Base-by-base conservation (phyloP, 768 basidiomycete genomes). In the Tylopilus felleus region DNA sequence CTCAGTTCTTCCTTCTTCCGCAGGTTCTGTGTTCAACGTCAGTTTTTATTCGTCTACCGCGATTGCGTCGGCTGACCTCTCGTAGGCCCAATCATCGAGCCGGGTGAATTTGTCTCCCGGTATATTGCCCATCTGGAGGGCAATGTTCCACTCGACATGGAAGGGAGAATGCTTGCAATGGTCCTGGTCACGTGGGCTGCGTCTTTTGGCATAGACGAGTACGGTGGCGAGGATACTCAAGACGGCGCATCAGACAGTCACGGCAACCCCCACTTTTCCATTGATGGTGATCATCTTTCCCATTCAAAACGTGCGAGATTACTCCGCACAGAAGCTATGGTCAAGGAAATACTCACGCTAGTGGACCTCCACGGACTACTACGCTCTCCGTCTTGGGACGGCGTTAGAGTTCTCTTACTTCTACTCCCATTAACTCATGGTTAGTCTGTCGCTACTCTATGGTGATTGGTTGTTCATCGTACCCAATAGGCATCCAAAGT, bases 111-210 rank as follows among this genome's bases (percentile, higher is more conserved):
- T 61, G 75, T 81, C 23, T 74, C 81, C n/a, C 80, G 92, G 44
- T 94, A 83, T 64, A 69, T 78, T 16, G 82, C 84, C 31, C 88
- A 86, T 63, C 67, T 70, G 52, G 82, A 88, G 54, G 86, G 86
- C 1, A 73, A 77, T 5, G 77, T 80, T 17, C 71, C 80, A 16
- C 79, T 96, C 12, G 79, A 82, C n/a, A 75, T 80, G 45, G 85
- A 90, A 59, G 93, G 86, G 13, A 80, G 81, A 39, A 80, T 96
- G 52, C 77, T 97, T 38, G 79, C 85, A 19, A 87, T 90, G 78
- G 71, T 90, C 28, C 77, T 96, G 21, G 90, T 90, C 41, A 83
- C 88, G 21, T 97, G 93, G 93, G 94, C 92, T 0, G 81, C 85
- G 5, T 92, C 90, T 36, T 94, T 91, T 67, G 95, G 94, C 38